Base-by-base conservation (phyloP, 305 asterid genomes). In the Withania somnifera region DNA sequence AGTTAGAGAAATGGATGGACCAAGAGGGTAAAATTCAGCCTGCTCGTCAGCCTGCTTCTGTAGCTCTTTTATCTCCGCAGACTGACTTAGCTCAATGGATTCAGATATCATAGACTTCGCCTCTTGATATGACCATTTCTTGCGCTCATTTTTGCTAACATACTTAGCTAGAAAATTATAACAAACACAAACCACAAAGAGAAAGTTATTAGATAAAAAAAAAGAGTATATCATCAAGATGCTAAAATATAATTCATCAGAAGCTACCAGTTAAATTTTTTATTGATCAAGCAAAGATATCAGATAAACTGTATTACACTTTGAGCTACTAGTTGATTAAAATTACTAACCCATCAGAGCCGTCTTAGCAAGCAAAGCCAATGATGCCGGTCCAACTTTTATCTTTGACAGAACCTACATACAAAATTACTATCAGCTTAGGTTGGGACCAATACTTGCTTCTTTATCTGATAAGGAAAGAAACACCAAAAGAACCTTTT, bases 1-100 rank as follows among this genome's bases (percentile, higher is more conserved):
- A 88, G 99, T 89, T 84, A 93, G 93, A 81, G 99, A 98, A 77
- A 97, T 90, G 40, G 93, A 91, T 81, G 97, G 96, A 81, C 99
- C 98, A 82, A 97, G 97, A 87, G 98, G 97, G 86, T 92, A 92
- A 89, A 83, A 87, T 90, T 94, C 99, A 20, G 90, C 80, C 88
- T 92, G 90, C 83, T 95, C 98, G 51, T 91, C 91, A 71, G 89
- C 91, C 84, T 91, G 96, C 90, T 87, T 93, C 89, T 87, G 92
- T 87, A 95, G 86, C 90, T 94, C 98, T 4, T 82, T 75, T 50
- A 82, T 83, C 54, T 89, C 96, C 90, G 82, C 85, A 13, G 97
- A 91, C 88, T 94, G 95, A 89, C 97, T 92, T 91, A 91, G 88
- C 86, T 92, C 98, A 51, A 97, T 87, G 75, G 99, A 93, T 87